These are phyloP conservation scores for Meira miltonrushii DNA, from an alignment of 1,284 basidiomycete species.

Conservation along the genomic window DNA sequence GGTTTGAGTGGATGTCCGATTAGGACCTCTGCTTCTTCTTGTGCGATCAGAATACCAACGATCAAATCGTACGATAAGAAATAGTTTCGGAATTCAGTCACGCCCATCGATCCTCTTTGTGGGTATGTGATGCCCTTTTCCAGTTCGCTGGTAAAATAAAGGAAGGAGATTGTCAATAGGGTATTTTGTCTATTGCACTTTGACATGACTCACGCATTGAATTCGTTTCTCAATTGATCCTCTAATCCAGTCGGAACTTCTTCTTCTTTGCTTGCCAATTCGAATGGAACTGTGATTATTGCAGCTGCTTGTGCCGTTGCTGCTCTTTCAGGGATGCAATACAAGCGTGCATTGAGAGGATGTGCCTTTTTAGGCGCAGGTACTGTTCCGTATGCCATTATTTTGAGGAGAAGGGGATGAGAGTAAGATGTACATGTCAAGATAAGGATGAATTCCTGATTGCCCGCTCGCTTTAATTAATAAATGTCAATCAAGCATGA, in stretches of 20 bases:
- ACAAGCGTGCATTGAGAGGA: conserved; percentile 27
- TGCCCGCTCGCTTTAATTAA: too few species aligned
- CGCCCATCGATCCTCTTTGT: conserved; percentile 27
- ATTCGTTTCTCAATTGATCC: conserved; percentile 24
- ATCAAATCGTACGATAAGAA: conserved; percentile 27
- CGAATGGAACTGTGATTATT: conserved; percentile 24
- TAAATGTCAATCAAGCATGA: too few species aligned
- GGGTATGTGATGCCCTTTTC: conserved; percentile 36
- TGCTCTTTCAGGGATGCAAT: conserved; percentile 21
- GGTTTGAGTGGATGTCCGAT: not conserved
- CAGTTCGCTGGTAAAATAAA: conserved; percentile 21
- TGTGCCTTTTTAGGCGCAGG: conserved; percentile 26
- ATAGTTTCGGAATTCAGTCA: conserved; percentile 29
- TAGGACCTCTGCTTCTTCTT: not conserved
- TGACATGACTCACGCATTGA: conserved; percentile 16
- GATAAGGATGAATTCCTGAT: too few species aligned
- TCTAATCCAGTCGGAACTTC: conserved; percentile 17
- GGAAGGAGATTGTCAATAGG: not conserved
- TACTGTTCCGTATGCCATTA: conserved; percentile 35
- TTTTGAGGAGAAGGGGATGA: not conserved
- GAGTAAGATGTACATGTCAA: too few species aligned
- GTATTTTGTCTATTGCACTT: not conserved
- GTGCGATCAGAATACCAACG: not conserved
- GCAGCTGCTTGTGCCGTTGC: conserved; percentile 18
- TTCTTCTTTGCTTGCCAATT: conserved; percentile 2